phyloP scores from a whole-genome alignment of 2,329 filamentous ascomycete genomes.

The Didymella sp. region DNA sequence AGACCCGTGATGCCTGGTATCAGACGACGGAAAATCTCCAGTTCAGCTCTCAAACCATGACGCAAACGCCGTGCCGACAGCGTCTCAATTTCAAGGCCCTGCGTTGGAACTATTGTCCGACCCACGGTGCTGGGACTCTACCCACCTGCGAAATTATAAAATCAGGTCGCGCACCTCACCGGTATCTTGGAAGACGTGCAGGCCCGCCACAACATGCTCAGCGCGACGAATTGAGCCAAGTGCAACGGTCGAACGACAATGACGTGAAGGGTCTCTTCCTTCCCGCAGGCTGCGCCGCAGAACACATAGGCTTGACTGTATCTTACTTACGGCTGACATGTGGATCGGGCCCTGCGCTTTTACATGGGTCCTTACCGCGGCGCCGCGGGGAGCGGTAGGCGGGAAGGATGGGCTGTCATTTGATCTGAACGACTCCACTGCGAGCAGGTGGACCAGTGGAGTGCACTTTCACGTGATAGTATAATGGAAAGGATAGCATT shows the following conservation, averaged over 20 bases:
- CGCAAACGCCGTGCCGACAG: conserved; percentile 4
- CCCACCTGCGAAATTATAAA: conserved; percentile 1
- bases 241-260: conserved; percentile 12
- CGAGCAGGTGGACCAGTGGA: neutral
- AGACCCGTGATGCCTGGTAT: neutral
- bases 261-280: conserved; percentile 9
- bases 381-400: conserved; percentile 33
- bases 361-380: conserved; percentile 33
- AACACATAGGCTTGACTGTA: conserved; percentile 18
- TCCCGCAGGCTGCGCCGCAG: conserved; percentile 32
- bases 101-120: conserved; percentile 19
- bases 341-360: conserved; percentile 25
- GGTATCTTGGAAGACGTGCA: conserved; percentile 5
- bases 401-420: conserved; percentile 45
- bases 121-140: conserved; percentile 15
- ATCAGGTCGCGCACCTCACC: neutral
- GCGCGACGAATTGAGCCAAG: neutral
- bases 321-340: conserved; percentile 24
- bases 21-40: conserved; percentile 16
- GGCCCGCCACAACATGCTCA: conserved; percentile 4
- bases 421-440: conserved; percentile 26
- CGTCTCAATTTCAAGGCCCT: conserved; percentile 9
- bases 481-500: neutral
- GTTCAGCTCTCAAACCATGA: conserved; percentile 8
- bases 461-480: conserved; percentile 6